Evolutionary conservation across 2,329 filamentous ascomycete genomes (phyloP), one percentile per base, ranked within the genome.

Genomic region (Parastagonospora nodorum): DNA sequence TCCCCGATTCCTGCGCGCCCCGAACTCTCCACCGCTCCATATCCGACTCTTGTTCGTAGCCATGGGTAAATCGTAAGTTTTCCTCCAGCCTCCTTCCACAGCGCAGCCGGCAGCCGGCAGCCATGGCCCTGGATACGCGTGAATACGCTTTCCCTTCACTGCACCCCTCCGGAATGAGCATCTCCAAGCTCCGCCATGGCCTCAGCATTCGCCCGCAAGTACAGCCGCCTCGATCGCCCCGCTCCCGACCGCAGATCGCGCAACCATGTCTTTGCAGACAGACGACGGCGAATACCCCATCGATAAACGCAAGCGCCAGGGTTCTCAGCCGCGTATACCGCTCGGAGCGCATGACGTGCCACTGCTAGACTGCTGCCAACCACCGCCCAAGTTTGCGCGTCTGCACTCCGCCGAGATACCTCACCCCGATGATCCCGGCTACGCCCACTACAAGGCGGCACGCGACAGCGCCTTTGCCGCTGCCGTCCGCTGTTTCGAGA

Each of bases 1-100:
- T 41, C 19, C 19, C 19, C 19, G 19, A 24, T 24, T 24, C 19
- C 19, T 24, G 19, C 19, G 19, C 19, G 12, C 32, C 12, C 32
- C 14, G 14, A 6, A 7, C 35, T 4, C 14, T 14, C 35, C 45
- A 2, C 40, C 30, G 37, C 28, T 32, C 19, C 27, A 30, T 28
- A 31, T 8, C 27, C 24, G 16, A 8, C 15, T 24, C 14, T 12
- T 30, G 14, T 42, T 9, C 10, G n/a, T 48, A 60, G 59, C 55
- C 61, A 75, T 75, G 72, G 72, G 72, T 61, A 75, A 75, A 74
- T 74, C 71, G 72, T 75, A 71, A 75, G 72, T 73, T 43, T 48
- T 40, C 44, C 53, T 36, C 62, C 48, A 55, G 52, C 51, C 48
- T 58, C 59, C 45, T 41, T 55, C 42, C 42, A 46, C 49, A 36